A percentile compares a stretch with the other conserved stretches of the same genome.
These are phyloP conservation scores for Globisporangium takayamanum DNA, from an alignment of 352 stramenopile genomes.

Conservation along the genomic window DNA sequence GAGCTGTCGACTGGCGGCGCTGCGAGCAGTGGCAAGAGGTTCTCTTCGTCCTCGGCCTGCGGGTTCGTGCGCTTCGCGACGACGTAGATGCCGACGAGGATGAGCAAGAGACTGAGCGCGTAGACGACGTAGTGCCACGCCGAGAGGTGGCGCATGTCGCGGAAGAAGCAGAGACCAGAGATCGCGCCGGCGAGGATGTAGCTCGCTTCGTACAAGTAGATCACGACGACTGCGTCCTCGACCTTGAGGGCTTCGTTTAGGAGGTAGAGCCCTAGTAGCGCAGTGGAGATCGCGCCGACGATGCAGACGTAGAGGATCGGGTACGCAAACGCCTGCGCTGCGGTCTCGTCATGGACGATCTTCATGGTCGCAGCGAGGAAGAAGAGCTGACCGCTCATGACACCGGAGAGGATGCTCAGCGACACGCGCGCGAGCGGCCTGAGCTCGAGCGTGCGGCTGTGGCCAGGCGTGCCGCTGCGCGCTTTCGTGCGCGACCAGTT, in stretches of 20 bases:
- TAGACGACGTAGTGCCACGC: constrained; percentile 73
- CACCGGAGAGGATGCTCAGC: constrained; percentile 56
- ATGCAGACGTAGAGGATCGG: constrained; percentile 72
- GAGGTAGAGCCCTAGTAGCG: constrained; percentile 60
- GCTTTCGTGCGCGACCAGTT: constrained; percentile 17
- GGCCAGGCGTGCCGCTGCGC: constrained; percentile 14
- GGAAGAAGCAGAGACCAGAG: constrained; percentile 76
- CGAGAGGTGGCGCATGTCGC: constrained; percentile 60
- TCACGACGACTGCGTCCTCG: constrained; percentile 76
- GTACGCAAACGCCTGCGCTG: constrained; percentile 36
- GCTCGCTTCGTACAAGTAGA: constrained; percentile 79
- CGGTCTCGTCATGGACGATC: constrained; percentile 46
- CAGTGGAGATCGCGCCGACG: constrained; percentile 47
- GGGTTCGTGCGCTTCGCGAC: constrained; percentile 47
- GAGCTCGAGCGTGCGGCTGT: constrained; percentile 23
- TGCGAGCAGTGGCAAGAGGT: constrained; percentile 43
- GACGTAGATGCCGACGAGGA: constrained; percentile 68
- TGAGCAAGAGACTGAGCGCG: constrained; percentile 57
- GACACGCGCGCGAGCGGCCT: constrained; percentile 38
- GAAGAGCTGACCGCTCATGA: constrained; percentile 76
- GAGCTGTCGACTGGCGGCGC: constrained; percentile 37
- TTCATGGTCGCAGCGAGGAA: constrained; percentile 68
- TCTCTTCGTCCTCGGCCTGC: constrained; percentile 43
- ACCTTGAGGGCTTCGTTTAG: constrained; percentile 77
- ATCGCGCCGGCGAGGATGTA: constrained; percentile 71